Conservation (phyloP, 2,329 filamentous ascomycete genomes). For the Tolypocladium sp. region DNA sequence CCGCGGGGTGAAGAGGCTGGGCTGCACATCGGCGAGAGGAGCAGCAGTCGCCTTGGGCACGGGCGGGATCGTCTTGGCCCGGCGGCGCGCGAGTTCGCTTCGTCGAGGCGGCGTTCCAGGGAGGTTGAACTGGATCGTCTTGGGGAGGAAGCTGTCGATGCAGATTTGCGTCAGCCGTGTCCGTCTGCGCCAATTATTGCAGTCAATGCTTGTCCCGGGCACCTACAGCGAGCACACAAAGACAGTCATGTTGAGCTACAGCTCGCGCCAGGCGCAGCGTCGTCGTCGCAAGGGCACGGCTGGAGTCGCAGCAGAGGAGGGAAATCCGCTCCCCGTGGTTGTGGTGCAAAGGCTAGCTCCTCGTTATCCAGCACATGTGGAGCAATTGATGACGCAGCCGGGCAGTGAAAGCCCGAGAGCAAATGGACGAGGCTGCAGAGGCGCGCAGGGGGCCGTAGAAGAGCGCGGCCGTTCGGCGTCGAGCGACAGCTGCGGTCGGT, state of each 20-base stretch:
- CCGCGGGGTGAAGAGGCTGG: conserved; percentile 43
- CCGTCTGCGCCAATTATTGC: neutral
- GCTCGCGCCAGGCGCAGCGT: neutral
- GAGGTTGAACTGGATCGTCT: conserved; percentile 81
- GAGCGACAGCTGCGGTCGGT: neutral
- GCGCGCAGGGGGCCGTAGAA: too few relatives aligned
- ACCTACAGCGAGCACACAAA: conserved; percentile 31
- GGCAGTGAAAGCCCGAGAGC: neutral
- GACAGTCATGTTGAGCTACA: conserved; percentile 26
- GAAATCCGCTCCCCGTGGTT: neutral
- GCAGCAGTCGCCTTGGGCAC: conserved; percentile 9
- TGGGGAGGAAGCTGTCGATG: conserved; percentile 68
- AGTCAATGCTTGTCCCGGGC: neutral
- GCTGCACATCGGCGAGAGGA: conserved; percentile 26
- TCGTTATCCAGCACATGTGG: conserved; percentile 1
- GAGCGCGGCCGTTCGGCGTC: neutral
- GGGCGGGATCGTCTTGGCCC: conserved; percentile 16
- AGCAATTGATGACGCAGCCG: neutral
- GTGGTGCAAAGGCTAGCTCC: conserved; percentile 1
- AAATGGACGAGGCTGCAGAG: neutral
- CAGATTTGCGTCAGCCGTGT: neutral
- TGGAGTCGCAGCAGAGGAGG: neutral
- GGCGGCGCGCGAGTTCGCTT: conserved; percentile 18
- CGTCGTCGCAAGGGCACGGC: neutral
- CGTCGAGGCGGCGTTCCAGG: conserved; percentile 39